Conservation (phyloP, 1,139 yeast genomes). For the Scheffersomyces insectosa region DNA sequence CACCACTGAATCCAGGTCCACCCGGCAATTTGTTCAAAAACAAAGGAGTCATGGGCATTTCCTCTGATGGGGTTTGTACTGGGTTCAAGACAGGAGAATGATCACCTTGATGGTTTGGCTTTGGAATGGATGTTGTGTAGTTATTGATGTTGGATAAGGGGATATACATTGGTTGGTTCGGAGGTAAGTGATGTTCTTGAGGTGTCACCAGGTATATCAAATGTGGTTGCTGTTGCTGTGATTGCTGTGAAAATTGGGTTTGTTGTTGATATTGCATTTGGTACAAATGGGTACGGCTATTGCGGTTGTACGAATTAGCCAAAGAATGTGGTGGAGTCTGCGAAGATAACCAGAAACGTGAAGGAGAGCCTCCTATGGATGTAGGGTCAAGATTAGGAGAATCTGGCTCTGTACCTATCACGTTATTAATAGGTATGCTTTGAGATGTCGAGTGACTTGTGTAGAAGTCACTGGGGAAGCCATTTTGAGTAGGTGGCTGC, state of each 20-base stretch:
- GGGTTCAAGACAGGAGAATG: constrained; percentile 42
- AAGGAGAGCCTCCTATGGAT: constrained; percentile 56
- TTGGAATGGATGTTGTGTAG: constrained; percentile 10
- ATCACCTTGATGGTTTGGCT: constrained; percentile 21
- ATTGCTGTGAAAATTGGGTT: neutral
- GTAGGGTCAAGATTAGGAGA: constrained; percentile 55
- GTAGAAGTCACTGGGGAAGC: constrained; percentile 3
- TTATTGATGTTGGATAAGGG: constrained; percentile 4
- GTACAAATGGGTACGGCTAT: constrained; percentile 17
- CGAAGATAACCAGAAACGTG: constrained; percentile 52
- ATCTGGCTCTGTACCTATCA: constrained; percentile 35
- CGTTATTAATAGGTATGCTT: constrained; percentile 28
- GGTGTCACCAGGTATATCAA: neutral
- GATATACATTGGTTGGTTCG: constrained; percentile 6
- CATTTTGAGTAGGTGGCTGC: constrained; percentile 1
- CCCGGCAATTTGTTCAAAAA: constrained; percentile 21
- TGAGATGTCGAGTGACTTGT: constrained; percentile 21
- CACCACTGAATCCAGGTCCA: constrained; percentile 3
- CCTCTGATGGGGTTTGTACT: constrained; percentile 47
- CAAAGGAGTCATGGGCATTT: constrained; percentile 50
- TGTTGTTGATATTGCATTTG: constrained; percentile 15
- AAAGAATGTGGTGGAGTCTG: constrained; percentile 51
- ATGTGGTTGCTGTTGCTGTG: constrained; percentile 1
- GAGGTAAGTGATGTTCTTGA: constrained; percentile 4
- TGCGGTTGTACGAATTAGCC: constrained; percentile 21